phyloP scores from a whole-genome alignment of 169 alveolate species.

The Cryptosporidium viatorum region DNA sequence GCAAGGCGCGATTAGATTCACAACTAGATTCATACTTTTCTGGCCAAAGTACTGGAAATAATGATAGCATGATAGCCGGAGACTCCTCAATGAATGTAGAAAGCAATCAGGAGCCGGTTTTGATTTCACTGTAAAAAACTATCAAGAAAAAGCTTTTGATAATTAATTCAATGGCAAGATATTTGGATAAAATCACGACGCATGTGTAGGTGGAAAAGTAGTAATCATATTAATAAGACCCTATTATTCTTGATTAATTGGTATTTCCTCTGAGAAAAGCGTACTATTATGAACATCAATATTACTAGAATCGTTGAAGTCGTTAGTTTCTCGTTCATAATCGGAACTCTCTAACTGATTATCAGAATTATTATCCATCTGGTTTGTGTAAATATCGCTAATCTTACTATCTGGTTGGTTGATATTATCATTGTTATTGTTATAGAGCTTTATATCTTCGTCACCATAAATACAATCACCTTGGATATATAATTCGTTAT shows the following conservation, averaged over 20 bases:
- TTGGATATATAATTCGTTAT: not conserved
- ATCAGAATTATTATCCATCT: not conserved
- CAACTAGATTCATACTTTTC: slow-evolving; percentile 65
- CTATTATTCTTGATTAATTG: slow-evolving; percentile 13
- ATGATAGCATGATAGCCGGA: slow-evolving; percentile 1
- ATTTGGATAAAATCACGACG: not conserved
- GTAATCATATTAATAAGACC: not conserved
- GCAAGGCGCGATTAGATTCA: slow-evolving; percentile 66
- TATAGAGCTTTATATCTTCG: not conserved
- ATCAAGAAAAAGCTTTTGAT: not conserved
- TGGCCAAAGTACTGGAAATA: slow-evolving; percentile 43
- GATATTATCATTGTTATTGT: not conserved
- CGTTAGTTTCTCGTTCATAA: not conserved
- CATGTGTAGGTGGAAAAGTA: not conserved
- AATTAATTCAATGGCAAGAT: not conserved
- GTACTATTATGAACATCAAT: not conserved
- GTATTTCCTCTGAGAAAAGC: slow-evolving; percentile 2
- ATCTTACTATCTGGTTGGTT: not conserved
- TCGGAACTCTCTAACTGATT: not conserved
- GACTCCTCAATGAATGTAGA: slow-evolving; percentile 44
- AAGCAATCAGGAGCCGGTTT: slow-evolving; percentile 22
- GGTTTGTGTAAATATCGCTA: not conserved
- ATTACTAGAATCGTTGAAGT: not conserved
- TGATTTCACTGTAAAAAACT: slow-evolving; percentile 21
- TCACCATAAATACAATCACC: not conserved